Evolutionary conservation across 2,329 filamentous ascomycete genomes (phyloP).

Genomic region (Hymenoscyphus fructigenus): DNA sequence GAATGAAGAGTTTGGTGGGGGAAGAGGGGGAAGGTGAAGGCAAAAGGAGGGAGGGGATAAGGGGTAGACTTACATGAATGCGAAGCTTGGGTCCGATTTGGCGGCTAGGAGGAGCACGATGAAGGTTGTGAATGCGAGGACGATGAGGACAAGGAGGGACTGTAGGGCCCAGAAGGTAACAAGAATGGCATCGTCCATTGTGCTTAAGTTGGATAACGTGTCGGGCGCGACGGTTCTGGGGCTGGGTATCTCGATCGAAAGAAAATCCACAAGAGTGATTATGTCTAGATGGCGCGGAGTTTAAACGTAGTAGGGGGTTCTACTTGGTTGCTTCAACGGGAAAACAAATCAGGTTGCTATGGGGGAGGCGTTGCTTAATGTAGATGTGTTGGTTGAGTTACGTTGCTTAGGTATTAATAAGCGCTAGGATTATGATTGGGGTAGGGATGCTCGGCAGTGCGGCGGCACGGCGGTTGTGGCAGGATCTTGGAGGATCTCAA

Average conservation of each 20-base stretch:
- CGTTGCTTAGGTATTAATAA: background rate
- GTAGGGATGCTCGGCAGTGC: background rate
- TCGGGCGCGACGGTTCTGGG: background rate
- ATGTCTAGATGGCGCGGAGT: constrained; percentile 1
- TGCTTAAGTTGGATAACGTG: background rate
- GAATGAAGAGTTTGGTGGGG: background rate
- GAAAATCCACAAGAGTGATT: background rate
- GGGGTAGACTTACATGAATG: constrained; percentile 5
- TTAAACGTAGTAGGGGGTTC: background rate
- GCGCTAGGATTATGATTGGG: background rate
- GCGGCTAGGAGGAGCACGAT: constrained; percentile 7
- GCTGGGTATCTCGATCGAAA: background rate
- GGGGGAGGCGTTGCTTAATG: no score
- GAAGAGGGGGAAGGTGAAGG: background rate
- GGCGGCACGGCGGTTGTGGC: no score
- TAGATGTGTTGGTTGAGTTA: background rate
- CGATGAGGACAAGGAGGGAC: background rate
- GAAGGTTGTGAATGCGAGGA: constrained; percentile 5
- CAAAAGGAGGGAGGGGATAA: background rate
- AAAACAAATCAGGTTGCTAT: no score
- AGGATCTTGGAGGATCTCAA: no score
- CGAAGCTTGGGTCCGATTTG: constrained; percentile 5
- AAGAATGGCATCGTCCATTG: constrained; percentile 6
- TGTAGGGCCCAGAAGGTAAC: background rate
- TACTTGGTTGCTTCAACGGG: no score